A percentile compares a stretch with the other conserved stretches of the same genome.
phyloP scores from a whole-genome alignment of 1,139 yeast species.

The Nematodospora anomalae region DNA sequence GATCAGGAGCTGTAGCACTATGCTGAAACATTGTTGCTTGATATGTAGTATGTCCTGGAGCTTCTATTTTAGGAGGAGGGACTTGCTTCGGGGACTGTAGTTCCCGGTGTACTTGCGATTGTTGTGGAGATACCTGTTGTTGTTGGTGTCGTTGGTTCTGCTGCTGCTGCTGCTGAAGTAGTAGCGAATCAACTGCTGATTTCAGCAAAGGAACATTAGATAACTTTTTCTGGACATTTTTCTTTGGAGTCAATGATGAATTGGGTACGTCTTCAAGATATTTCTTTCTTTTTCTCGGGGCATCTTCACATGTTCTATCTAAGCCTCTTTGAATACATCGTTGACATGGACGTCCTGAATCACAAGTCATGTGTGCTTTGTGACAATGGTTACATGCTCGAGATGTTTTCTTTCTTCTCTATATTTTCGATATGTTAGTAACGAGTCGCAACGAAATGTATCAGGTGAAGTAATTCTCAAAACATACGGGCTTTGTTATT shows the following conservation, averaged over 20 bases:
- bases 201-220: not conserved
- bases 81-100: constrained; percentile 2
- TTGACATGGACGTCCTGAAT: constrained; percentile 74
- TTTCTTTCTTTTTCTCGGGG: constrained; percentile 83
- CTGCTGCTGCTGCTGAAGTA: constrained; percentile 1
- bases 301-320: constrained; percentile 77
- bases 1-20: constrained; percentile 15
- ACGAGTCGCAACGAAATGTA: too few species aligned
- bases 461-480: constrained; percentile 1
- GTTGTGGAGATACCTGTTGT: constrained; percentile 1
- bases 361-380: constrained; percentile 86
- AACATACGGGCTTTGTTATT: constrained; percentile 6
- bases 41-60: constrained; percentile 13
- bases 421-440: constrained; percentile 7
- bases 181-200: not conserved
- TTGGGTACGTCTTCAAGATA: constrained; percentile 62
- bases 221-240: not conserved
- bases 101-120: not conserved
- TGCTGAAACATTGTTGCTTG: constrained; percentile 19
- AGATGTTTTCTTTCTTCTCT: constrained; percentile 59
- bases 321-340: constrained; percentile 74
- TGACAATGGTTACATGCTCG: constrained; percentile 89
- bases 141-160: not conserved
- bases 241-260: constrained; percentile 13
- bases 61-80: not conserved